A percentile compares a stretch with the other conserved stretches of the same genome.
phyloP scores from a whole-genome alignment of 495 filamentous ascomycete species.

The Penicillium daleae region DNA sequence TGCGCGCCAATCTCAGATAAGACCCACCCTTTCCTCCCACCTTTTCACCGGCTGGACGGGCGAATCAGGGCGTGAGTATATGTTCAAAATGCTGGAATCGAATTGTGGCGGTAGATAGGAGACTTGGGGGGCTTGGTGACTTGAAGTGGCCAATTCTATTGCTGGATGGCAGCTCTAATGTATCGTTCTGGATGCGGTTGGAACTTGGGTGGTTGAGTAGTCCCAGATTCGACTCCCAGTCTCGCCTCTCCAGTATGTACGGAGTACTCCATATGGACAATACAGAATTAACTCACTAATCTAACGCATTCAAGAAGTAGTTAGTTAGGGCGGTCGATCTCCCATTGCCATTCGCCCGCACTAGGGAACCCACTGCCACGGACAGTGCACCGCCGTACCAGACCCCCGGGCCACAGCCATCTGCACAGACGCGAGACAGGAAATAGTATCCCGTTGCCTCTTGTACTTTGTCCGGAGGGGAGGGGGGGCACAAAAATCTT shows the following conservation, averaged over 20 bases:
- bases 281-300: too few relatives aligned
- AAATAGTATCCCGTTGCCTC: background rate
- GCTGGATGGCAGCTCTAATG: background rate
- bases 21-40: background rate
- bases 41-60: background rate
- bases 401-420: slow-evolving; percentile 26
- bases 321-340: slow-evolving; percentile 12
- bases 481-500: background rate
- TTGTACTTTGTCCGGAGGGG: background rate
- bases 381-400: slow-evolving; percentile 29
- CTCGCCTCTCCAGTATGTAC: too few relatives aligned
- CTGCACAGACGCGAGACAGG: slow-evolving; percentile 17
- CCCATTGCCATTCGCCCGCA: slow-evolving; percentile 16
- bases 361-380: slow-evolving; percentile 26
- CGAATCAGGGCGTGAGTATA: background rate
- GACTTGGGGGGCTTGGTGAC: background rate
- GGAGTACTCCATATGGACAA: too few relatives aligned
- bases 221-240: too few relatives aligned
- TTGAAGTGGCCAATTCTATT: background rate
- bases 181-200: background rate
- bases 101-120: background rate
- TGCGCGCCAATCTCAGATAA: slow-evolving; percentile 13
- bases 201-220: too few relatives aligned
- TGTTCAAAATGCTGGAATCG: background rate
- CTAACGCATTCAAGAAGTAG: background rate